phyloP scores from a whole-genome alignment of 2,329 filamentous ascomycete genomes.

The Aspergillus amoenus region DNA sequence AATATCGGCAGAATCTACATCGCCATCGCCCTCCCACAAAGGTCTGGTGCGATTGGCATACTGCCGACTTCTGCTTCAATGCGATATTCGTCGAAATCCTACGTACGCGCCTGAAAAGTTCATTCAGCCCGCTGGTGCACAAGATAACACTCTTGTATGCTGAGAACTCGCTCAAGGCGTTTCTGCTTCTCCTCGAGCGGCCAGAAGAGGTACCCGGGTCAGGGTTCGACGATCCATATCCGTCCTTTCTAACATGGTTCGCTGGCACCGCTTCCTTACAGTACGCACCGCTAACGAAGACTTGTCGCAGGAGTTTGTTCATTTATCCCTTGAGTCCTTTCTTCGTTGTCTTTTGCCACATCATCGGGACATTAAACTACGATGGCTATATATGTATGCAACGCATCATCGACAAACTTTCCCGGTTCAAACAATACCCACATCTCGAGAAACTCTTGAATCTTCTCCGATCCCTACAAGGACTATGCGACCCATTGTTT shows the following conservation, averaged over 20 bases:
- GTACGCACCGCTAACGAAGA: neutral
- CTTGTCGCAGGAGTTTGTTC: slow-evolving; percentile 3
- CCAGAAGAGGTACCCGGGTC: neutral
- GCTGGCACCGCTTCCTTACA: neutral
- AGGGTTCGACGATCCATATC: slow-evolving; percentile 15
- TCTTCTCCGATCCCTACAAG: slow-evolving; percentile 1
- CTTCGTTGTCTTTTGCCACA: slow-evolving; percentile 14
- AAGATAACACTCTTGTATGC: slow-evolving; percentile 24
- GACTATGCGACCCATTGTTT: slow-evolving; percentile 5
- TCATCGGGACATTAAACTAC: slow-evolving; percentile 6
- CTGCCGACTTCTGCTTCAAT: slow-evolving; percentile 25
- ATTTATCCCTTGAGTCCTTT: slow-evolving; percentile 12
- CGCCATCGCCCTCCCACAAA: slow-evolving; percentile 11
- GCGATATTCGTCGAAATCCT: slow-evolving; percentile 27
- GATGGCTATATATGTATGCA: slow-evolving; percentile 1
- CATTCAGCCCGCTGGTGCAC: slow-evolving; percentile 21
- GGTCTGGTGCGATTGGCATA: slow-evolving; percentile 20
- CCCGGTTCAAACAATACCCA: slow-evolving; percentile 1
- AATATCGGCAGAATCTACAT: slow-evolving; percentile 5
- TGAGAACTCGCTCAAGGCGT: slow-evolving; percentile 14
- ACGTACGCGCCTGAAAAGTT: slow-evolving; percentile 21
- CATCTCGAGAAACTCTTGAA: neutral
- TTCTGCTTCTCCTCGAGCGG: slow-evolving; percentile 16
- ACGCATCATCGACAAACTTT: neutral
- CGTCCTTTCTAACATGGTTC: slow-evolving; percentile 20